Percentiles rank a stretch among this genome's conserved stretches.
Evolutionary conservation across 352 stramenopile genomes (phyloP).

Genomic region (Phytophthora capsici): DNA sequence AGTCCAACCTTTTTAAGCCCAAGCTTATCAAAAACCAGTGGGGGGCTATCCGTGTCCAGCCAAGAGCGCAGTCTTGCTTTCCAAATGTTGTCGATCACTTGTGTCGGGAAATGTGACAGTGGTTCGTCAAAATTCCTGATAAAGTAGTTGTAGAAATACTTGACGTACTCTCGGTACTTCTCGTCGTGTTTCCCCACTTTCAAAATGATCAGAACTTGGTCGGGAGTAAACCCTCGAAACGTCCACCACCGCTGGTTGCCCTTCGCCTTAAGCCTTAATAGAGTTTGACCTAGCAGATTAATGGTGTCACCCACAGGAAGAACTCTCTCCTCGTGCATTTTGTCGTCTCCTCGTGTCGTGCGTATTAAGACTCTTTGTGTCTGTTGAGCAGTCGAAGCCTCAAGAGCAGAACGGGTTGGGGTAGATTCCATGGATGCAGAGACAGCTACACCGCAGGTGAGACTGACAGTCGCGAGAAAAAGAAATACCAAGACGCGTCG

Average conservation of each 20-base stretch:
- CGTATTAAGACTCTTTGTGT: not conserved
- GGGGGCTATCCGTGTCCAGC: not conserved
- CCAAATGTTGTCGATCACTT: not conserved
- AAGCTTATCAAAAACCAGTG: not conserved
- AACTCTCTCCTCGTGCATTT: not conserved
- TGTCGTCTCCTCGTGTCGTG: not conserved
- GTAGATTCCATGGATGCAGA: not conserved
- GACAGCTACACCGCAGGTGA: not conserved
- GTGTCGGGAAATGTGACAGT: not conserved
- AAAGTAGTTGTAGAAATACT: not conserved
- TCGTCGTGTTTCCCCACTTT: not conserved
- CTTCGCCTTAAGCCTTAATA: not conserved
- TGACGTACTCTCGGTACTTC: not conserved
- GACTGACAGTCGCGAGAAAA: not conserved
- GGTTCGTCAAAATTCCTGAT: not conserved
- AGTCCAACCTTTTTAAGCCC: not conserved
- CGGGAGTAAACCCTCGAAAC: not conserved
- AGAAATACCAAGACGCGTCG: not conserved
- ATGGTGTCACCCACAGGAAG: not conserved
- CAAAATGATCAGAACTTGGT: not conserved
- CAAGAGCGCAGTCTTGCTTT: not conserved
- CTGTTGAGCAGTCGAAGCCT: not conserved
- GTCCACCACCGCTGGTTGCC: not conserved
- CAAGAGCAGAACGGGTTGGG: not conserved
- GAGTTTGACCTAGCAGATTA: not conserved